Percentiles rank a stretch among this genome's conserved stretches.
These are phyloP conservation scores for Russula earlei DNA, from an alignment of 768 basidiomycete species.

Conservation along the genomic window DNA sequence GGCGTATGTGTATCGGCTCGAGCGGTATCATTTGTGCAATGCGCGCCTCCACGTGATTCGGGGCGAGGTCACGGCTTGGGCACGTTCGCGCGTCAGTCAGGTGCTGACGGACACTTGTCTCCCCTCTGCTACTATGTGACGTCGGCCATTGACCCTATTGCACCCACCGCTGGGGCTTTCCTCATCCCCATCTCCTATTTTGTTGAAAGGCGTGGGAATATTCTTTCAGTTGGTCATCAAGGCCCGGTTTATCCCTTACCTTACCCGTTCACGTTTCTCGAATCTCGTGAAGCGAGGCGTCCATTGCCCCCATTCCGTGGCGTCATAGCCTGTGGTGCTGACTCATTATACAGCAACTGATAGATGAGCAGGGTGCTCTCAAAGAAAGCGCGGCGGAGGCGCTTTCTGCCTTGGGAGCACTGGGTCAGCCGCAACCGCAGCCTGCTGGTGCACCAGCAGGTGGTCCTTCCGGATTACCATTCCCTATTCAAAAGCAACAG, in stretches of 20 bases:
- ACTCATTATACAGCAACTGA: slow-evolving; percentile 11
- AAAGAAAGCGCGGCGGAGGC: slow-evolving; percentile 26
- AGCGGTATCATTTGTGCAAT: not conserved
- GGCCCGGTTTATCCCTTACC: not conserved
- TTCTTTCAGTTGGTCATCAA: not conserved
- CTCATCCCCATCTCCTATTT: not conserved
- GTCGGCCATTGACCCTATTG: not conserved
- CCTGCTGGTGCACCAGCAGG: slow-evolving; percentile 7
- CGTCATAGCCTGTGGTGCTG: not conserved
- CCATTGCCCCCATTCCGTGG: not conserved
- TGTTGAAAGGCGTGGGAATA: slow-evolving; percentile 15
- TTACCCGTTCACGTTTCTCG: not conserved
- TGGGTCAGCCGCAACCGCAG: slow-evolving; percentile 4
- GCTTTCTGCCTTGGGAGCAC: slow-evolving; percentile 25
- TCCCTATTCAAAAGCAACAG: slow-evolving; percentile 7
- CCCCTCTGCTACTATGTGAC: too few relatives aligned
- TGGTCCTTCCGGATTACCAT: slow-evolving; percentile 14
- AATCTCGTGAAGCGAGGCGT: not conserved
- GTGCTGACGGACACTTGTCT: not conserved
- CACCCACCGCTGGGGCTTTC: not conserved
- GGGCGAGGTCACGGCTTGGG: slow-evolving; percentile 18
- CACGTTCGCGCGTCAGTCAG: slow-evolving; percentile 21
- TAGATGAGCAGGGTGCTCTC: slow-evolving; percentile 20
- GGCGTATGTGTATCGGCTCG: not conserved
- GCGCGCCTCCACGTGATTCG: slow-evolving; percentile 17